A percentile compares a stretch with the other conserved stretches of the same genome.
Evolutionary conservation across 345 rosid species (phyloP).

Genomic region (Populus nigra): DNA sequence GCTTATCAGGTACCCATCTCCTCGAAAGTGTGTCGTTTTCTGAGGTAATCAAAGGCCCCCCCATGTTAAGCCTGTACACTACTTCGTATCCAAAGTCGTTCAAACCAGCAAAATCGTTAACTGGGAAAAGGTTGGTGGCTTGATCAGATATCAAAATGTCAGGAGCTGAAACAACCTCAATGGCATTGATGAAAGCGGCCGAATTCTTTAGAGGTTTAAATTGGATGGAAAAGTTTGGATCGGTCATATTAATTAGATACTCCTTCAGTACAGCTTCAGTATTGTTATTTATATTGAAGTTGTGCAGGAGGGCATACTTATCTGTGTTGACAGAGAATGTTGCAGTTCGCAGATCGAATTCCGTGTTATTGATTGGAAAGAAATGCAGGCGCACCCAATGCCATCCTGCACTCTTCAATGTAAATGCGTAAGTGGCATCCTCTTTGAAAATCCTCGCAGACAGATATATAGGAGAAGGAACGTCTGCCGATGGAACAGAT

Average conservation of each 20-base stretch:
- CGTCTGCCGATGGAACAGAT: constrained; percentile 44
- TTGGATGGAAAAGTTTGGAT: constrained; percentile 45
- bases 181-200: constrained; percentile 65
- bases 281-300: constrained; percentile 42
- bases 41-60: constrained; percentile 62
- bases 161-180: constrained; percentile 75
- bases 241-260: constrained; percentile 55
- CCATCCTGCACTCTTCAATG: constrained; percentile 52
- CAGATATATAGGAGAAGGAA: constrained; percentile 52
- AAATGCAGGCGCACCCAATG: constrained; percentile 80
- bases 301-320: constrained; percentile 58
- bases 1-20: constrained; percentile 55
- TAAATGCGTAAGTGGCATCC: constrained; percentile 53
- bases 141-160: constrained; percentile 51
- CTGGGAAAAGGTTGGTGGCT: constrained; percentile 56
- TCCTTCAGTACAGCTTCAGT: constrained; percentile 46
- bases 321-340: constrained; percentile 54
- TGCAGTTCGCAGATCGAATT: constrained; percentile 50
- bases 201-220: constrained; percentile 54
- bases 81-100: constrained; percentile 44
- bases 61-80: constrained; percentile 66
- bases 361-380: constrained; percentile 38
- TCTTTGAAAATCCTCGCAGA: constrained; percentile 55
- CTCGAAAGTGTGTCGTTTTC: constrained; percentile 57
- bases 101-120: constrained; percentile 41